Base-by-base conservation (phyloP, 2,329 filamentous ascomycete species). In the Atkinsonella texensis region DNA sequence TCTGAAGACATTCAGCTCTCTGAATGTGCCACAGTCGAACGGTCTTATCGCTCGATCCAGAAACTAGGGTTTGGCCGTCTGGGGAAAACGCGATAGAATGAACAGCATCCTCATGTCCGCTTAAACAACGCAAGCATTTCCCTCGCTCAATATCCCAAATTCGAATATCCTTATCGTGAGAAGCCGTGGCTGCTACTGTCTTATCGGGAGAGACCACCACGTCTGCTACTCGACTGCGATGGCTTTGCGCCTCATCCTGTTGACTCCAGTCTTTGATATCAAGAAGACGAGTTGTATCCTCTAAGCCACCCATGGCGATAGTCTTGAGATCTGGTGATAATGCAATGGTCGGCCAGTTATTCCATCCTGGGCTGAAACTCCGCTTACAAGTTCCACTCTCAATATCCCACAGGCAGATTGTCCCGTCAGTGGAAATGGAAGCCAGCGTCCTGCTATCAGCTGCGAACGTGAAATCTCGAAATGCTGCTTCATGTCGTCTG, bases 331-430 rank as follows among this genome's bases (percentile, higher is more conserved):
- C 53, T 23, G 53, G 53, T 9, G 53, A 54, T 11, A 54, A 33
- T n/a, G 53, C 53, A 33, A 54, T 54, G 11, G 48, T 54, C 39
- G 53, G 53, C 53, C 53, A 54, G 35, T 54, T 54, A 40, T 50
- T 54, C 53, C 53, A 54, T 35, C 53, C 53, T 15, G 53, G 53
- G 35, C 53, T 54, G 33, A 54, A 54, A 47, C 47, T 52, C 35
- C 40, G 47, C 43, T 46, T 42, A 20, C 53, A 54, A 33, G 40
- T 52, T 28, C 50, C 53, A 41, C 50, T 54, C 47, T 50, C 50
- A 11, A 54, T 49, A 8, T 54, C 53, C 53, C 53, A 54, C 10
- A 54, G 39, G 20, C 53, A 52, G 28, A 54, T 50, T 3, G 53
- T 54, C 39, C 53, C 53, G 20, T 54, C 50, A 12, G 47, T 54